Evolutionary conservation across 306 rosid genomes (phyloP).

Genomic region (Phaseolus lunatus): DNA sequence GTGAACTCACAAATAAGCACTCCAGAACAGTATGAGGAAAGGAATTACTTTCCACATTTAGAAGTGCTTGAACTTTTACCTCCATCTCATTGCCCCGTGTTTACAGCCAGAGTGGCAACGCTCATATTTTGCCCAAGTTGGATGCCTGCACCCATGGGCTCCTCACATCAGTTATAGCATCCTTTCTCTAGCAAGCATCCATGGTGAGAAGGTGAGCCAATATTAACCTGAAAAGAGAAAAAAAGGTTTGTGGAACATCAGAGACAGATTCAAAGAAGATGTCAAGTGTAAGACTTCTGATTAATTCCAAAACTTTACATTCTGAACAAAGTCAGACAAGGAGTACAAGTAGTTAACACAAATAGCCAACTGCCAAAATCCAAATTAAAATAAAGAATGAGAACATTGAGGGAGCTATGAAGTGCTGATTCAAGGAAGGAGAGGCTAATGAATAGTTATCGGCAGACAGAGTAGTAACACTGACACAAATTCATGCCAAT

Average conservation of each 20-base stretch:
- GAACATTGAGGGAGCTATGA: neutral
- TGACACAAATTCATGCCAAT: neutral
- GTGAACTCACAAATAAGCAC: conserved; percentile 3
- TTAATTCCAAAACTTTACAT: conserved; percentile 31
- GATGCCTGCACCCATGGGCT: conserved; percentile 61
- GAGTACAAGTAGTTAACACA: conserved; percentile 26
- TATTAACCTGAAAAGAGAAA: conserved; percentile 39
- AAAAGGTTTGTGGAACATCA: conserved; percentile 5
- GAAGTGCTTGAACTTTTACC: conserved; percentile 42
- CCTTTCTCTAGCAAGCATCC: conserved; percentile 54
- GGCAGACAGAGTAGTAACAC: neutral
- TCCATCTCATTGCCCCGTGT: conserved; percentile 66
- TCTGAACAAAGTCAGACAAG: conserved; percentile 8
- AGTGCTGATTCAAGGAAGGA: neutral
- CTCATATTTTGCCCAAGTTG: conserved; percentile 49
- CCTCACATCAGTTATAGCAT: conserved; percentile 62
- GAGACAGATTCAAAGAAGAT: conserved; percentile 15
- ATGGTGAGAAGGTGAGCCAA: conserved; percentile 30
- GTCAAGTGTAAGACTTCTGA: conserved; percentile 21
- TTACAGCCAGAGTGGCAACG: conserved; percentile 57
- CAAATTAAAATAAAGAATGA: conserved; percentile 22
- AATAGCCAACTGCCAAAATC: conserved; percentile 27
- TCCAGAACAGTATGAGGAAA: neutral
- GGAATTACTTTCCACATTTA: conserved; percentile 20
- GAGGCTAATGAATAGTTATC: conserved; percentile 1